These are phyloP conservation scores for Aspergillus tanneri DNA, from an alignment of 2,329 filamentous ascomycete species.

Conservation along the genomic window DNA sequence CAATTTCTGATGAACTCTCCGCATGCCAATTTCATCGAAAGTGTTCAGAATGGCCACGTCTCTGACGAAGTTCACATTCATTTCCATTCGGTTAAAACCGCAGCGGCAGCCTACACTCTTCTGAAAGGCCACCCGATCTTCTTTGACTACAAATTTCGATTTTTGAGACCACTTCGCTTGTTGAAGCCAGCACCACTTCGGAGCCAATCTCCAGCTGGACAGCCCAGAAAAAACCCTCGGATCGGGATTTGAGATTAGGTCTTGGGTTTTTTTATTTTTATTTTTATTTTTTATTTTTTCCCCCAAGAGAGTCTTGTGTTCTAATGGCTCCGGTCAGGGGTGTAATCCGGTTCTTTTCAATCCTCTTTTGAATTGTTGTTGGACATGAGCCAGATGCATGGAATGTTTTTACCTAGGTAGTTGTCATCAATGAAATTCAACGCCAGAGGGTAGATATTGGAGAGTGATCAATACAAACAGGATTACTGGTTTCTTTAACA, in stretches of 20 bases:
- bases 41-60: slow-evolving; percentile 14
- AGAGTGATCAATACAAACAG: too few relatives aligned
- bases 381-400: too few relatives aligned
- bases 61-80: slow-evolving; percentile 15
- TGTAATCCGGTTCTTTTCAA: too few relatives aligned
- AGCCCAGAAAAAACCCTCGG: neutral
- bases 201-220: neutral
- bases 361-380: too few relatives aligned
- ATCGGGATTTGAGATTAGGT: slow-evolving; percentile 4
- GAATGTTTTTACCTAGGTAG: too few relatives aligned
- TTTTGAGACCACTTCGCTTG: slow-evolving; percentile 10
- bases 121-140: slow-evolving; percentile 17
- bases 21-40: slow-evolving; percentile 18
- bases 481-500: too few relatives aligned
- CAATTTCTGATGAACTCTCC: slow-evolving; percentile 11
- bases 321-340: too few relatives aligned
- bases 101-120: slow-evolving; percentile 13
- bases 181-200: neutral
- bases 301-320: too few relatives aligned
- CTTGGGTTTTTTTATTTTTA: neutral
- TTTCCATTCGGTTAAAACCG: slow-evolving; percentile 24
- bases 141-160: slow-evolving; percentile 16
- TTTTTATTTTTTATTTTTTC: neutral
- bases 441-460: too few relatives aligned
- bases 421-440: too few relatives aligned